Percentiles rank a stretch among this genome's conserved stretches.
These are phyloP conservation scores for Starmerella asiatica DNA, from an alignment of 805 yeast genomes.

Conservation along the genomic window DNA sequence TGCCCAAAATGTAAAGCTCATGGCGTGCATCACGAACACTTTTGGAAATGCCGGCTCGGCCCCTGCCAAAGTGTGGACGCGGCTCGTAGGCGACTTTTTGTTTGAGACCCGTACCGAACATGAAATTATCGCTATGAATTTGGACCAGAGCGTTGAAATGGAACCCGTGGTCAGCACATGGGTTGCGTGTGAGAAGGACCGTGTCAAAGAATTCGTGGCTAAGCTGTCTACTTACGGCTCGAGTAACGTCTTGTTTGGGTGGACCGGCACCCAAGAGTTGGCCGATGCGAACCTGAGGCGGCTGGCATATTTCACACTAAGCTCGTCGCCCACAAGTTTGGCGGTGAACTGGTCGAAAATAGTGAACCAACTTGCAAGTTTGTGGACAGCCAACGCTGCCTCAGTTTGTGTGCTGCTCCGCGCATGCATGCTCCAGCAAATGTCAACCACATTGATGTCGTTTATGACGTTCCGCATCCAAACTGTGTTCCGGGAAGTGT, in stretches of 20 bases:
- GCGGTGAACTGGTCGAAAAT: constrained; percentile 16
- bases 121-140: constrained; percentile 35
- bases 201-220: constrained; percentile 37
- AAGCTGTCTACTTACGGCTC: constrained; percentile 37
- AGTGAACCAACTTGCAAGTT: constrained; percentile 17
- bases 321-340: constrained; percentile 34
- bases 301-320: constrained; percentile 47
- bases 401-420: constrained; percentile 45
- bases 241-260: constrained; percentile 45
- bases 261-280: constrained; percentile 59
- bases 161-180: constrained; percentile 43
- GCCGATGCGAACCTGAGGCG: constrained; percentile 43
- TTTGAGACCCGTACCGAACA: constrained; percentile 35
- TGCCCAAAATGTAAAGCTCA: constrained; percentile 7
- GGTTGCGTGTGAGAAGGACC: constrained; percentile 52
- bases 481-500: constrained; percentile 33
- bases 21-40: constrained; percentile 1
- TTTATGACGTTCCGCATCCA: constrained; percentile 50
- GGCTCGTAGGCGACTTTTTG: constrained; percentile 48
- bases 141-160: constrained; percentile 35
- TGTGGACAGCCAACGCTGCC: constrained; percentile 37
- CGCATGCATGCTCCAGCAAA: constrained; percentile 37
- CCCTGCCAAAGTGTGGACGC: constrained; percentile 48
- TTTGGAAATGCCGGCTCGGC: constrained; percentile 11
- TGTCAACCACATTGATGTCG: constrained; percentile 7